A percentile compares a stretch with the other conserved stretches of the same genome.
phyloP scores from a whole-genome alignment of 1,284 basidiomycete genomes.

The Exobasidium rhododendri region DNA sequence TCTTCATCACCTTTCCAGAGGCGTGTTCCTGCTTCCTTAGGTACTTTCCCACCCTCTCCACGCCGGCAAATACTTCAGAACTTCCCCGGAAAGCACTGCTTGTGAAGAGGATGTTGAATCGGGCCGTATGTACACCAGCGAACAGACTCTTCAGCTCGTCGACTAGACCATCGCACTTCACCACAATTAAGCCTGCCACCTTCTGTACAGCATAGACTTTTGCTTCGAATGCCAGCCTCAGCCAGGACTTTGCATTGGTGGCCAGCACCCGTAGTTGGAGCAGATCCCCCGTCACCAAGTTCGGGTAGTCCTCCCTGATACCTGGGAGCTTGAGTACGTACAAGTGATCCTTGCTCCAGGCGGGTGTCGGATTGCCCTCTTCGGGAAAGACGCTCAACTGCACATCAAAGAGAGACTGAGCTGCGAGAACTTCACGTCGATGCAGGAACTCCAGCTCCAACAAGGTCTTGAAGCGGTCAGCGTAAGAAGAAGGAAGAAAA shows the following conservation, averaged over 20 bases:
- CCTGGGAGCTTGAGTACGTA: conserved; percentile 15
- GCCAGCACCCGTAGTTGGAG: conserved; percentile 12
- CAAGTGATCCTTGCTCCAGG: not conserved
- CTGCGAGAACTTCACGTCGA: not conserved
- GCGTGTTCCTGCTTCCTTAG: not conserved
- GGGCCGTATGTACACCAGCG: conserved; percentile 9
- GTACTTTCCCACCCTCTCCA: not conserved
- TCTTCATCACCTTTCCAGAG: conserved; percentile 11
- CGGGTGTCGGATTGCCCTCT: not conserved
- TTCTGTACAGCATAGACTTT: conserved; percentile 5
- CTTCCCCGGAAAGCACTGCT: not conserved
- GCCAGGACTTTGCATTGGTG: conserved; percentile 5
- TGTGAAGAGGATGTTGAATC: conserved; percentile 17
- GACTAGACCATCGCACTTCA: conserved; percentile 12
- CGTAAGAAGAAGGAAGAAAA: not conserved
- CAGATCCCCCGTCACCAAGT: conserved; percentile 9
- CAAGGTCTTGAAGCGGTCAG: not conserved
- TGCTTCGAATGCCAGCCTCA: conserved; percentile 13
- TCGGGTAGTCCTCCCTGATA: conserved; percentile 18
- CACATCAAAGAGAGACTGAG: not conserved
- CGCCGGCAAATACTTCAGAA: not conserved
- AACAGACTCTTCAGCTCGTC: not conserved
- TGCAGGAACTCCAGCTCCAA: not conserved
- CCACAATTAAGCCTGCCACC: conserved; percentile 9
- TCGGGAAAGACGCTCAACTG: not conserved